Evolutionary conservation across 1,284 basidiomycete species (phyloP).

Genomic region (Cryptococcus neoformans): DNA sequence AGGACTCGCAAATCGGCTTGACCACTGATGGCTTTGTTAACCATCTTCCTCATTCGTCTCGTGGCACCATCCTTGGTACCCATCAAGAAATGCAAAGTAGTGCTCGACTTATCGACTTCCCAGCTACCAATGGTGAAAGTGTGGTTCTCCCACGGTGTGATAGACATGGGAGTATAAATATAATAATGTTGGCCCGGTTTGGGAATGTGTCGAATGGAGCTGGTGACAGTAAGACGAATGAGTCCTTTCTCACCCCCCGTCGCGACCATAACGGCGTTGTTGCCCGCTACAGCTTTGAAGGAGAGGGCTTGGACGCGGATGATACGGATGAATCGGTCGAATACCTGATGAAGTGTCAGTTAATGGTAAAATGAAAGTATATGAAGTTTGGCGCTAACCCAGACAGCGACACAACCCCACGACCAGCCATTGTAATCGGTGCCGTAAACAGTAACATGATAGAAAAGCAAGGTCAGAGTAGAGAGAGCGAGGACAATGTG

Average conservation of each 20-base stretch:
- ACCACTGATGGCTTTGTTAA: neutral
- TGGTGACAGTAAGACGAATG: slow-evolving; percentile 23
- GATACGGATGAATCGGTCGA: slow-evolving; percentile 29
- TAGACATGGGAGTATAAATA: slow-evolving; percentile 23
- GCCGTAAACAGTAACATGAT: slow-evolving; percentile 24
- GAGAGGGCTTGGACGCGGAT: slow-evolving; percentile 21
- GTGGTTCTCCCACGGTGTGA: slow-evolving; percentile 34
- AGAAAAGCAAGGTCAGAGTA: slow-evolving; percentile 20
- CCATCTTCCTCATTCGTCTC: slow-evolving; percentile 8
- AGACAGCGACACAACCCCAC: slow-evolving; percentile 29
- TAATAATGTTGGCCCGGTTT: slow-evolving; percentile 31
- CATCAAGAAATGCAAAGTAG: slow-evolving; percentile 24
- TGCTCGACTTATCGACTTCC: neutral
- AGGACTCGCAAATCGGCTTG: slow-evolving; percentile 12
- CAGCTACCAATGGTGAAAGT: slow-evolving; percentile 32
- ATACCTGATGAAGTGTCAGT: slow-evolving; percentile 10
- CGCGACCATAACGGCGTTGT: slow-evolving; percentile 14
- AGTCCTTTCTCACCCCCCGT: slow-evolving; percentile 17
- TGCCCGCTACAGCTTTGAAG: slow-evolving; percentile 11
- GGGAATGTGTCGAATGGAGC: slow-evolving; percentile 16
- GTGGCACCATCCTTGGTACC: slow-evolving; percentile 25
- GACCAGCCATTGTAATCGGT: slow-evolving; percentile 20
- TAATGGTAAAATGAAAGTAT: neutral
- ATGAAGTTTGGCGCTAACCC: slow-evolving; percentile 14
- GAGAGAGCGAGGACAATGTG: slow-evolving; percentile 30